Evolutionary conservation across 768 basidiomycete genomes (phyloP).

Genomic region (Leccinum subgranulosum): DNA sequence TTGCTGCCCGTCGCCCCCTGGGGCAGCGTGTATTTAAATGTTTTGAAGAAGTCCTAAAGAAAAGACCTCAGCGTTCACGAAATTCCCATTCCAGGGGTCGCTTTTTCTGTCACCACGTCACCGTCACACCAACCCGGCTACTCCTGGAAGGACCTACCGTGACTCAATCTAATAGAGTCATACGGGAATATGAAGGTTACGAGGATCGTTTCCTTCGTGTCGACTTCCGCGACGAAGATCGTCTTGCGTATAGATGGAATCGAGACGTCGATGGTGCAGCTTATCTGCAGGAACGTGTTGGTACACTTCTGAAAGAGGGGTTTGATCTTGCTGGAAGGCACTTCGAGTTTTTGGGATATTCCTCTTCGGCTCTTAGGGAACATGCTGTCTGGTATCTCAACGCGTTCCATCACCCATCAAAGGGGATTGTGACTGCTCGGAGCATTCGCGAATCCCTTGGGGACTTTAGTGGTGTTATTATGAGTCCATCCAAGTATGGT

Average conservation of each 20-base stretch:
- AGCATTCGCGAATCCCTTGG: constrained; percentile 64
- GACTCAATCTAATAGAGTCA: constrained; percentile 76
- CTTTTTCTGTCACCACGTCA: constrained; percentile 72
- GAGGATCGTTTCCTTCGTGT: constrained; percentile 77
- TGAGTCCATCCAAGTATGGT: constrained; percentile 73
- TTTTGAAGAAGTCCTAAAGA: constrained; percentile 38
- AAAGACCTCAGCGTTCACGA: constrained; percentile 16
- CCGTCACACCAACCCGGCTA: constrained; percentile 71
- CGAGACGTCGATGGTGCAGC: constrained; percentile 56
- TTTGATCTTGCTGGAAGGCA: constrained; percentile 66
- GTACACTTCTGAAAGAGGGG: constrained; percentile 55
- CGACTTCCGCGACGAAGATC: constrained; percentile 82
- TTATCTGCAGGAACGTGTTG: constrained; percentile 60
- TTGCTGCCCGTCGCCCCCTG: constrained; percentile 43
- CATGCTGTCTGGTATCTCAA: constrained; percentile 83
- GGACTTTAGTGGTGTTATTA: constrained; percentile 58
- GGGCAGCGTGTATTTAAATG: constrained; percentile 43
- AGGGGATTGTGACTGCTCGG: constrained; percentile 49
- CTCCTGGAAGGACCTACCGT: constrained; percentile 75
- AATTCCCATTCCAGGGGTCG: constrained; percentile 33
- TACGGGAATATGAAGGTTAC: constrained; percentile 60
- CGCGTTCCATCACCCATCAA: constrained; percentile 50
- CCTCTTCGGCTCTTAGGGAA: constrained; percentile 69
- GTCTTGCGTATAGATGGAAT: constrained; percentile 69
- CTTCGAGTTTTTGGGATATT: constrained; percentile 84